Percentiles rank a stretch among this genome's conserved stretches.
Evolutionary conservation across 768 basidiomycete species (phyloP).

Genomic region (Dictyophora rubrovolvata): DNA sequence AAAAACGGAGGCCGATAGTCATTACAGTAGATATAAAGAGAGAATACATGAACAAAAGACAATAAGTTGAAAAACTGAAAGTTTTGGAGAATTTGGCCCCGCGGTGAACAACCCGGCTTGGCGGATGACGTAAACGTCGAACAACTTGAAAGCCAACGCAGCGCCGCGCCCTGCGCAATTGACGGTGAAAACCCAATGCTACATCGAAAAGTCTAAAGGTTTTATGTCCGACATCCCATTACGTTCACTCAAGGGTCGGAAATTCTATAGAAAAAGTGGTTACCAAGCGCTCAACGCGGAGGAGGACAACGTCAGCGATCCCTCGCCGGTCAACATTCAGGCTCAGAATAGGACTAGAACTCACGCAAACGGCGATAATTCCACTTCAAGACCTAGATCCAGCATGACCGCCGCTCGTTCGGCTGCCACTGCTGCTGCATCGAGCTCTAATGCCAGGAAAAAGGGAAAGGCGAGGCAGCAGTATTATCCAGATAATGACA

Average conservation of each 20-base stretch:
- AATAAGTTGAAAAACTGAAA: too few species aligned
- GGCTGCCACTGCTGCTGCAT: slow-evolving; percentile 24
- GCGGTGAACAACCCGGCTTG: too few species aligned
- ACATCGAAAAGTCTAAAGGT: slow-evolving; percentile 13
- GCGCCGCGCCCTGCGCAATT: background rate
- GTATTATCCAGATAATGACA: slow-evolving; percentile 47
- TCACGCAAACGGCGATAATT: slow-evolving; percentile 15
- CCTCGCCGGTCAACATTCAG: slow-evolving; percentile 15
- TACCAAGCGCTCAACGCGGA: slow-evolving; percentile 34
- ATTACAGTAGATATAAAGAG: too few species aligned
- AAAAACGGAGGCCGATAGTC: too few species aligned
- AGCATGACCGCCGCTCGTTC: slow-evolving; percentile 25
- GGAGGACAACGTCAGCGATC: slow-evolving; percentile 14
- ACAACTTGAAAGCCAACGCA: background rate
- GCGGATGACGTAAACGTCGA: background rate
- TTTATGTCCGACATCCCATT: slow-evolving; percentile 66
- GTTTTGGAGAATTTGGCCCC: too few species aligned
- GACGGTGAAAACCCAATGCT: background rate
- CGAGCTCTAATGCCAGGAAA: slow-evolving; percentile 14
- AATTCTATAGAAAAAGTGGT: slow-evolving; percentile 34
- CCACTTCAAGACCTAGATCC: slow-evolving; percentile 12
- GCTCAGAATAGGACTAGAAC: slow-evolving; percentile 15
- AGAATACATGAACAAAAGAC: too few species aligned
- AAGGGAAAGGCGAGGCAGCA: slow-evolving; percentile 33
- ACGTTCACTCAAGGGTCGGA: slow-evolving; percentile 40